Base-by-base conservation (phyloP, 2,329 filamentous ascomycete genomes). In the Didymella lethalis region DNA sequence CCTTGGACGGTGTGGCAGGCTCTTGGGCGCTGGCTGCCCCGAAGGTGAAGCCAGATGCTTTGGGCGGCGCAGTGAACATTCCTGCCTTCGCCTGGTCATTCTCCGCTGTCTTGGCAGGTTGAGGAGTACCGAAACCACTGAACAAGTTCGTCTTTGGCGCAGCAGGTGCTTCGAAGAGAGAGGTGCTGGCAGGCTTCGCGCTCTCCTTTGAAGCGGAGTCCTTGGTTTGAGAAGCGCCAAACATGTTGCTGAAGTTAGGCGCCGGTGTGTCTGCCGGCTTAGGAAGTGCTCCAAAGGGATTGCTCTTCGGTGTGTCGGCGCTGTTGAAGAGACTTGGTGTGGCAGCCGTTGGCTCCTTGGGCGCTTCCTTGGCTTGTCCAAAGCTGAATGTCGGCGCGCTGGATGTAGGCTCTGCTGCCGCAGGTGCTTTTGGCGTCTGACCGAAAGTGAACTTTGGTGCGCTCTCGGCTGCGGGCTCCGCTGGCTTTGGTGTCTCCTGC, bases 101-200 rank as follows among this genome's bases (percentile, higher is more conserved):
- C n/a, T 66, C 59, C 11, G 50, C 28, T 1, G 57, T 64, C 57
- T 67, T 69, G 11, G 62, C 56, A 4, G 66, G 64, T 48, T 70
- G 68, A 38, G 68, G 65, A 41, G 66, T 70, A 50, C 61, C 68
- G 44, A 70, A 70, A 6, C 64, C 64, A 31, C 64, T 61, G 57
- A 69, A 70, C 8, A 68, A 7, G 51, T 53, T 64, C 1, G 62
- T 51, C 41, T 66, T 67, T 12, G 60, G 51, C 18, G 62, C 63
- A 7, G 63, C 64, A 4, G 60, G 57, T 14, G 65, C 62, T 38
- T 67, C 54, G 38, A 57, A 53, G 36, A 61, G 59, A 16, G 50
- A 44, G 3, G 50, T 40, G 38, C 40, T 47, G 2, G 44, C 12
- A 32, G 52, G 8, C 48, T 65, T 57, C 28, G 53, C 48, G 31